Percentiles rank a stretch among this genome's conserved stretches.
phyloP scores from a whole-genome alignment of 768 basidiomycete species.

The Tremella mesenterica region DNA sequence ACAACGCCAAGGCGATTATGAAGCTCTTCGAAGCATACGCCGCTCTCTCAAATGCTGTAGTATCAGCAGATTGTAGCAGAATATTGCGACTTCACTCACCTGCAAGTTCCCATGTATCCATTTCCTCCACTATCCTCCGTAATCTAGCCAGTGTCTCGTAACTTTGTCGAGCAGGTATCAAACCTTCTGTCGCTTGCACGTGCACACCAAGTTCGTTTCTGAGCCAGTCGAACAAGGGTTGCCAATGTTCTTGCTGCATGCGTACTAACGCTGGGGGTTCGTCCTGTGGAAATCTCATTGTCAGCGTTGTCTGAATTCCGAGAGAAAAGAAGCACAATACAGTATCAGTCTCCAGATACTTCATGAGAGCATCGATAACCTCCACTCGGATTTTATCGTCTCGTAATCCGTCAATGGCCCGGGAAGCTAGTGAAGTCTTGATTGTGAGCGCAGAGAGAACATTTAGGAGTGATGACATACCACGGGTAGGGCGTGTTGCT shows the following conservation, averaged over 20 bases:
- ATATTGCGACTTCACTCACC: conserved; percentile 51
- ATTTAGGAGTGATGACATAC: conserved; percentile 47
- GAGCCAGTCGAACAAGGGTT: conserved; percentile 75
- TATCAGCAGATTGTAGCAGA: background rate
- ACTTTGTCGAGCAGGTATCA: conserved; percentile 64
- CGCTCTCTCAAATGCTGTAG: conserved; percentile 76
- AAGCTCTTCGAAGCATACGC: conserved; percentile 86
- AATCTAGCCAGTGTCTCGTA: conserved; percentile 59
- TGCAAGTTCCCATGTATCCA: conserved; percentile 81
- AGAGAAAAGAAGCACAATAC: conserved; percentile 24
- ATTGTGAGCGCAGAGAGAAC: background rate
- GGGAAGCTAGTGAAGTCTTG: conserved; percentile 85
- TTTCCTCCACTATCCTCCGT: conserved; percentile 52
- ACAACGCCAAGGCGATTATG: conserved; percentile 74
- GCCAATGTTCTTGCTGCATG: conserved; percentile 78
- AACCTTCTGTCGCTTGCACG: conserved; percentile 60
- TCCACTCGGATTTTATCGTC: conserved; percentile 54
- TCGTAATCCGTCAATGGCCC: conserved; percentile 72
- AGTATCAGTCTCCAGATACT: conserved; percentile 90
- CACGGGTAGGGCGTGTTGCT: conserved; percentile 84
- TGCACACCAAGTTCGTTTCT: conserved; percentile 58
- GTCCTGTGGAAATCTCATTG: conserved; percentile 69
- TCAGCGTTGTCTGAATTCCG: background rate
- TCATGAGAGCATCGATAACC: conserved; percentile 61
- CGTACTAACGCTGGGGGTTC: conserved; percentile 64